Percentiles rank a stretch among this genome's conserved stretches.
Evolutionary conservation across 23 red algal species (phyloP).

Genomic region (Gracilaria domingensis): DNA sequence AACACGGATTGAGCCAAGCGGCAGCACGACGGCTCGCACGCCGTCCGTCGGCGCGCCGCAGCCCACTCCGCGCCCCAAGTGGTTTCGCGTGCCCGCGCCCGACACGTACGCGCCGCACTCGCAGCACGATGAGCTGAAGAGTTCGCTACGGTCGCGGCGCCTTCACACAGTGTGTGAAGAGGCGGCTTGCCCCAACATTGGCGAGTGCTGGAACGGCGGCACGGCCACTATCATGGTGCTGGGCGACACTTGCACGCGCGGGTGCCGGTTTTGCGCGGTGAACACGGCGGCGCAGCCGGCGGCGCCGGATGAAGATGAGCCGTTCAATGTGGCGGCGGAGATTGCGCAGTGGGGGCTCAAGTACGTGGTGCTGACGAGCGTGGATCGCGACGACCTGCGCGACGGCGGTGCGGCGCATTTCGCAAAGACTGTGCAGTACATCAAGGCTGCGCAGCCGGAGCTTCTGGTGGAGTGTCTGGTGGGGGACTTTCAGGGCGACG

Average conservation of each 20-base stretch:
- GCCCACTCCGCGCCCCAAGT: conserved; percentile 61
- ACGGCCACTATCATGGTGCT: conserved; percentile 99
- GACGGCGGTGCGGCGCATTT: conserved; percentile 97
- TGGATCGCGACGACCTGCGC: conserved; percentile 93
- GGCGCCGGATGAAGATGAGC: conserved; percentile 82
- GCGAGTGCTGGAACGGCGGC: conserved; percentile 98
- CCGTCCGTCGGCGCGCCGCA: conserved; percentile 72
- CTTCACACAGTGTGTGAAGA: conserved; percentile 99
- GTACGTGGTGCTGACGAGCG: conserved; percentile 95
- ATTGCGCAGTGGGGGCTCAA: conserved; percentile 87
- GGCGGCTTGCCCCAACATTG: conserved; percentile 98
- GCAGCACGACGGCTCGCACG: not conserved
- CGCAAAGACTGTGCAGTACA: conserved; percentile 78
- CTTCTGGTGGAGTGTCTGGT: conserved; percentile 98
- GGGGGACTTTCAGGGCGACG: conserved; percentile 83
- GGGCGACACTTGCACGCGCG: conserved; percentile 97
- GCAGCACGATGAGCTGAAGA: conserved; percentile 58
- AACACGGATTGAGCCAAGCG: not conserved
- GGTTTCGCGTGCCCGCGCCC: conserved; percentile 87
- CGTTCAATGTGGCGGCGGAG: conserved; percentile 85
- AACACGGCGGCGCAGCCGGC: conserved; percentile 75
- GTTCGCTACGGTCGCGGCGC: conserved; percentile 35
- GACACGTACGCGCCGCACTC: conserved; percentile 51
- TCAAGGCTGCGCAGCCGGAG: conserved; percentile 62
- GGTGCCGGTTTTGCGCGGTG: conserved; percentile 99